Evolutionary conservation across 768 basidiomycete genomes (phyloP).

Genomic region (Favolaschia claudopus): DNA sequence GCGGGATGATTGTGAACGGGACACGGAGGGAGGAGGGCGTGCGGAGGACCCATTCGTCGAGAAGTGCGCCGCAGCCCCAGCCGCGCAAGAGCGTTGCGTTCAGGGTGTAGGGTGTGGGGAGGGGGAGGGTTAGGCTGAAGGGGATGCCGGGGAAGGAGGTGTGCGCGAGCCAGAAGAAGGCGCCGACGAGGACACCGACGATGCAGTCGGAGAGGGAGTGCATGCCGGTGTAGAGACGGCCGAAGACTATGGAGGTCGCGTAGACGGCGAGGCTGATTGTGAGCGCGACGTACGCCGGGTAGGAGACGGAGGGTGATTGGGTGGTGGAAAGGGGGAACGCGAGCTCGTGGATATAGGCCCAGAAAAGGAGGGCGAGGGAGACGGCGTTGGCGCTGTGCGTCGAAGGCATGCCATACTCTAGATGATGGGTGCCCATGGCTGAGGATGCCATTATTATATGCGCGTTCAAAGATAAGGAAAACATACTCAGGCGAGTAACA

Average conservation of each 20-base stretch:
- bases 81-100: conserved; percentile 28
- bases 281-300: conserved; percentile 48
- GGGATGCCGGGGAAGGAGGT: conserved; percentile 53
- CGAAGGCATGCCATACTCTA: conserved; percentile 96
- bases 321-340: conserved; percentile 38
- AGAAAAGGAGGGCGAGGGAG: conserved; percentile 88
- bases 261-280: conserved; percentile 62
- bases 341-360: conserved; percentile 62
- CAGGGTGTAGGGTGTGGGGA: conserved; percentile 32
- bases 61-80: conserved; percentile 21
- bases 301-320: conserved; percentile 50
- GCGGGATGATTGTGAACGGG: conserved; percentile 64
- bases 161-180: conserved; percentile 69
- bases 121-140: conserved; percentile 34
- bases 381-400: conserved; percentile 93
- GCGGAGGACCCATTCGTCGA: conserved; percentile 48
- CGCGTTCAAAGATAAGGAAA: neutral
- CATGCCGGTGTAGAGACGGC: conserved; percentile 88
- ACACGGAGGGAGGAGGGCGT: conserved; percentile 40
- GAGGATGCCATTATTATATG: neutral
- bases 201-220: conserved; percentile 83
- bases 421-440: conserved; percentile 83
- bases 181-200: conserved; percentile 70
- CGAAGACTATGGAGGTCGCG: conserved; percentile 75
- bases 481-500: conserved; percentile 85